Evolutionary conservation across 176 grass and related monocot species (phyloP), one percentile per base, ranked within the genome.

Genomic region (Rhynchospora breviuscula): DNA sequence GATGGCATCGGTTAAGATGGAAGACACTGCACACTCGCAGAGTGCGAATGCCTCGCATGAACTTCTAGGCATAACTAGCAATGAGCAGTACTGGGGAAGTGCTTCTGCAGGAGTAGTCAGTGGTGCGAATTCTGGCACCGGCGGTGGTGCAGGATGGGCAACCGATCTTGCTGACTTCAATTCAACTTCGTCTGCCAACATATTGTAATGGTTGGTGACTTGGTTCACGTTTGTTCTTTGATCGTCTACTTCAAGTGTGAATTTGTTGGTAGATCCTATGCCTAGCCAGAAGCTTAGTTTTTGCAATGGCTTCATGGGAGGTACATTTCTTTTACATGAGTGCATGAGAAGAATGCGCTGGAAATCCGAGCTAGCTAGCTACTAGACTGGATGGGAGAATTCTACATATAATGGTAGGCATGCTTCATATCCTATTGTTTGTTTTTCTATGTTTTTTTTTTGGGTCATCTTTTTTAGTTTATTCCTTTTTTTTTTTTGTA

Each of bases 1-100:
- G 80, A 81, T 93, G 33, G 83, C 92, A 0, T 92, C 90, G 19
- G 87, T 92, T 51, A 97, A 97, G 89, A 89, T 94, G 94, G 94
- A 97, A 84, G 90, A 94, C 59, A 89, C 82, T 51, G 59, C 63
- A 8, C 57, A 81, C 47, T 88, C 80, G n/a, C 17, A 82, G n/a
- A 80, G 47, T 21, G 73, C 46, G 2, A 88, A 63, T 85, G 88
- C 89, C n/a, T 85, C 88, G 10, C 88, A 91, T 26, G 87, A 94
- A 70, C 89, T 87, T 82, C 63, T 97, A 7, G 87, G 87, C 8
- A 72, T 94, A 46, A 52, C 90, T 3, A 85, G 90, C 2, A 94
- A 91, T 77, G 85, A 86, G 19, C 94, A 92, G 61, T 97, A 94
- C 76, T 92, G 90, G 91, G 87, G 87, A 1, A 76, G 85, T 22